Evolutionary conservation across 495 filamentous ascomycete genomes (phyloP).

Genomic region (Talaromyces nanjingensis): DNA sequence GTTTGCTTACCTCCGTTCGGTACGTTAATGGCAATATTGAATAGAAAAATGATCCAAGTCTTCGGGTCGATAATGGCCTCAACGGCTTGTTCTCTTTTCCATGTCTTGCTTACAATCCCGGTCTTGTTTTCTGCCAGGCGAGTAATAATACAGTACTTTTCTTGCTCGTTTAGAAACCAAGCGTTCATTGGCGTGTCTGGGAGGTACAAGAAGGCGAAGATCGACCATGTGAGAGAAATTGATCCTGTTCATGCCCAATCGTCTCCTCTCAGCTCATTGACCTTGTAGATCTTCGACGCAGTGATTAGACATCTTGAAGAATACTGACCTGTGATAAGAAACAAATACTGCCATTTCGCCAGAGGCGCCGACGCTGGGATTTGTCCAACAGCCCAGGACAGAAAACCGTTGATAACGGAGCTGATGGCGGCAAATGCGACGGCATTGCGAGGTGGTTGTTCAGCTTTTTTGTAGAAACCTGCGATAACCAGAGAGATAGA

Average conservation of each 20-base stretch:
- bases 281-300: background rate
- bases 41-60: constrained; percentile 21
- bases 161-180: constrained; percentile 27
- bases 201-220: constrained; percentile 28
- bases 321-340: constrained; percentile 20
- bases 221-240: constrained; percentile 26
- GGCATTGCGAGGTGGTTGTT: constrained; percentile 19
- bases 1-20: constrained; percentile 19
- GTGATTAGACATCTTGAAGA: background rate
- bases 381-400: constrained; percentile 47
- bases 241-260: constrained; percentile 10
- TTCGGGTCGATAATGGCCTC: constrained; percentile 38
- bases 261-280: background rate
- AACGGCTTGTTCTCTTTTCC: constrained; percentile 40
- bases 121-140: constrained; percentile 44
- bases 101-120: constrained; percentile 45
- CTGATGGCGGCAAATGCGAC: constrained; percentile 21
- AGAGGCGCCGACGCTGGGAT: constrained; percentile 34
- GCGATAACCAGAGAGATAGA: constrained; percentile 20
- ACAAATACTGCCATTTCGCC: constrained; percentile 45
- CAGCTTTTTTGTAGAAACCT: constrained; percentile 24
- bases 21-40: constrained; percentile 20
- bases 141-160: constrained; percentile 39
- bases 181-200: constrained; percentile 40
- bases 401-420: constrained; percentile 42